Evolutionary conservation across 73 alveolate species (phyloP), one percentile per base, ranked within the genome.

Genomic region (Paramecium primaurelia): DNA sequence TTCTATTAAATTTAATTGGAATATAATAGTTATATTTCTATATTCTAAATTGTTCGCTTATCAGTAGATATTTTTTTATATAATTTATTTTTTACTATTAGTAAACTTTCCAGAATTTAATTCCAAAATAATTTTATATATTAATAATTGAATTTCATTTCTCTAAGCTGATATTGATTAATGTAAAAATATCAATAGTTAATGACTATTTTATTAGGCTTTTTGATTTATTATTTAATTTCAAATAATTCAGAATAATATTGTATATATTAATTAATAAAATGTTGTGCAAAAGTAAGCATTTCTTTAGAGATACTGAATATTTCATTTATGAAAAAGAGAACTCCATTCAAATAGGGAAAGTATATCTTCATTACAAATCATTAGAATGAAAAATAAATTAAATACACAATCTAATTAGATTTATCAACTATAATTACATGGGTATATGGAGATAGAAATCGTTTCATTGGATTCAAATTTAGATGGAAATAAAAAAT

Each of bases 251-350:
- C 69, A n/a, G 18, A 49, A 54, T 54, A 54, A n/a, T 54, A 54
- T 54, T 16, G 69, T 54, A 18, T 54, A 54, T 54, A 54, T 54
- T 16, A 54, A 54, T 54, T 54, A 54, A 54, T 49, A 49, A 54
- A 54, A 75, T 75, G 88, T 37, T 75, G 38, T 75, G 88, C 40
- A 75, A 25, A 37, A 36, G 88, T 38, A 36, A 42, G 47, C 88
- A 75, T 38, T 75, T 75, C 34, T 75, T 75, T 7, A 30, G 68
- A 30, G 88, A 75, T 20, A 42, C 34, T 38, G 68, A 75, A 75
- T 75, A 75, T 38, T 30, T 30, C 16, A 38, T 75, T 30, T 75
- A 14, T 42, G 22, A 30, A 16, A 3, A 75, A 10, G 47, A 75
- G 37, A 42, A 75, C 34, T 25, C 37, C 88, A 42, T 75, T 4